phyloP scores from a whole-genome alignment of 2,329 filamentous ascomycete genomes.

The Cercospora berteroae region DNA sequence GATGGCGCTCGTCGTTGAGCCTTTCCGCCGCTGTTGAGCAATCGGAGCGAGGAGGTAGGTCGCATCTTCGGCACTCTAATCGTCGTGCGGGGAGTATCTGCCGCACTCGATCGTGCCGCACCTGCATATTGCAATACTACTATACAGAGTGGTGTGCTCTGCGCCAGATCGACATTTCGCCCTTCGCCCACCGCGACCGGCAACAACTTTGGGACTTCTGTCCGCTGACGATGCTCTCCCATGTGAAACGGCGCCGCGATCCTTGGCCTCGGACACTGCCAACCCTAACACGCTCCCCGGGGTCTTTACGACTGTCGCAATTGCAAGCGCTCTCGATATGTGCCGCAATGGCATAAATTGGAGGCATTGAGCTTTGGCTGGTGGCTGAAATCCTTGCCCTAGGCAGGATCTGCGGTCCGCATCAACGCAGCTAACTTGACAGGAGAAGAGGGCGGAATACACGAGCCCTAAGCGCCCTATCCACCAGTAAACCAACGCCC shows the following conservation, averaged over 20 bases:
- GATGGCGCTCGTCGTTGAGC: neutral
- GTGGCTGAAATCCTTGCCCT: neutral
- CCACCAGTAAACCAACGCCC: neutral
- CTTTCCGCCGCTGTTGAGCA: neutral
- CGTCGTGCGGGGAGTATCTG: neutral
- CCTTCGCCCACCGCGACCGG: neutral
- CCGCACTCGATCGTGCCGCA: neutral
- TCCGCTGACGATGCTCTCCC: neutral
- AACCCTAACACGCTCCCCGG: neutral
- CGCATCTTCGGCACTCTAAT: neutral
- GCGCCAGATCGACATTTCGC: neutral
- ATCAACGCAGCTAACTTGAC: neutral
- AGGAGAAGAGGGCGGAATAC: neutral
- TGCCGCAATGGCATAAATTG: neutral
- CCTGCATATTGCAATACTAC: neutral
- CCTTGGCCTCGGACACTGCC: neutral
- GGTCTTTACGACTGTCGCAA: neutral
- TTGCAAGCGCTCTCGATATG: neutral
- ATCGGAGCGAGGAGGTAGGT: neutral
- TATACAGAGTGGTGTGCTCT: neutral
- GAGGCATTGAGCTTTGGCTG: neutral
- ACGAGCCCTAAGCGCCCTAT: neutral
- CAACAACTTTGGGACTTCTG: neutral
- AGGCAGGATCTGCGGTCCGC: neutral
- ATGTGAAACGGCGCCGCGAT: neutral